Evolutionary conservation across 345 rosid species (phyloP), one percentile per base, ranked within the genome.

Genomic region (Noccaea caerulescens): DNA sequence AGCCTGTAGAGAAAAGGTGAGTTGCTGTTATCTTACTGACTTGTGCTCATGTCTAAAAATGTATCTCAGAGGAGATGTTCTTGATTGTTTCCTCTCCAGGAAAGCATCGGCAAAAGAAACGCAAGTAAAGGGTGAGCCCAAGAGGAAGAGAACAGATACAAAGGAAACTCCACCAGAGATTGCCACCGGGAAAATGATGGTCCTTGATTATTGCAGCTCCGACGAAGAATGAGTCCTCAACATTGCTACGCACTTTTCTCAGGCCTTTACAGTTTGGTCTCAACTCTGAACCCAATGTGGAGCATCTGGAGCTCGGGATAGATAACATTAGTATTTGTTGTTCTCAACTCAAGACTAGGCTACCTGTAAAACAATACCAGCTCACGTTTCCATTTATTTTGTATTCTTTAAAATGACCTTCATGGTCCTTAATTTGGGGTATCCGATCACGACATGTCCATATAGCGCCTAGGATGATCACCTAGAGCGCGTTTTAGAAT

Each of bases 201-300:
- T 86, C 74, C 60, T 91, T 16, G 86, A 89, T 45, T 60, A 81
- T 42, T 73, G 80, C 79, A 83, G 84, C 78, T 93, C 94, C 4
- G 97, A 89, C 27, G 93, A 90, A 51, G 97, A 88, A 79, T 70
- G 33, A 76, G 60, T 63, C 36, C 34, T 11, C 20, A 32, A 42
- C 45, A 58, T 10, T 38, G 32, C 23, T 20, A 20, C 23, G 1
- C 23, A 27, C 3, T 27, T 27, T 3, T 27, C 30, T 27, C 30
- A 27, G 30, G 30, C 30, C 23, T 20, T 20, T 20, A 20, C 1
- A 20, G 23, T 20, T 20, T 20, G 23, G 23, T 20, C 23, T 20
- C 23, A 20, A 20, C 23, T 25, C 27, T 27, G 4, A 27, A 27
- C 30, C 30, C 30, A 27, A 3, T 27, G 30, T 27, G 30, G 30